Evolutionary conservation across 768 basidiomycete genomes (phyloP), one percentile per base, ranked within the genome.

Genomic region (Mycena sanguinolenta): DNA sequence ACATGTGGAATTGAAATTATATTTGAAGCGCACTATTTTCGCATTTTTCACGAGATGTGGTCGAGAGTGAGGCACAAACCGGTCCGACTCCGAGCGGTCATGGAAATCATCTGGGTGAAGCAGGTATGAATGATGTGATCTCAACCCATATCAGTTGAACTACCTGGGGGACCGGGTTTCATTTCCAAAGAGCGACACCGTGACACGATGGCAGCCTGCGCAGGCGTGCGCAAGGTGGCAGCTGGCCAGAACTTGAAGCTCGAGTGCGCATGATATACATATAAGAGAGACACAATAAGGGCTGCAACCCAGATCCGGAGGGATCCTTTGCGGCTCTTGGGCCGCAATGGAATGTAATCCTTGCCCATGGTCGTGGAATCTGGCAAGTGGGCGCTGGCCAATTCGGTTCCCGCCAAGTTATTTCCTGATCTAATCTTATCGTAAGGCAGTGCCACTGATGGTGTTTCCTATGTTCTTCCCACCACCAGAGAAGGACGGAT

Each of bases 11-110:
- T 17, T 39, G 39, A 14, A 46, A n/a, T 7, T n/a, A n/a, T n/a
- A n/a, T n/a, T n/a, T n/a, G 19, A 34, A 38, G 36, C 70, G 17
- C 59, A 72, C 70, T 71, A 97, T 87, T 32, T 84, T 93, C 28
- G 91, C 95, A 71, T 95, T 93, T 77, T 84, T 87, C 63, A 96
- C 86, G 58, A 93, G 82, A 7, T 88, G 84, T 2, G 93, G 84
- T 58, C 83, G 83, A 3, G 94, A 92, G 3, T 90, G 92, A 2
- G 81, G 82, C 12, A 84, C 89, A 73, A 88, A 93, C 5, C 93
- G 85, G 77, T 94, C 93, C 12, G 92, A 94, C 54, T 81, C 77
- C 7, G 79, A 78, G 8, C 92, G 87, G 17, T 76, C 59, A 68
- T 84, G 75, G 67, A 91, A 92, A 65, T 86, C 73, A 0, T 74